phyloP scores from a whole-genome alignment of 179 eudicot genomes.

The Gypsophila paniculata region DNA sequence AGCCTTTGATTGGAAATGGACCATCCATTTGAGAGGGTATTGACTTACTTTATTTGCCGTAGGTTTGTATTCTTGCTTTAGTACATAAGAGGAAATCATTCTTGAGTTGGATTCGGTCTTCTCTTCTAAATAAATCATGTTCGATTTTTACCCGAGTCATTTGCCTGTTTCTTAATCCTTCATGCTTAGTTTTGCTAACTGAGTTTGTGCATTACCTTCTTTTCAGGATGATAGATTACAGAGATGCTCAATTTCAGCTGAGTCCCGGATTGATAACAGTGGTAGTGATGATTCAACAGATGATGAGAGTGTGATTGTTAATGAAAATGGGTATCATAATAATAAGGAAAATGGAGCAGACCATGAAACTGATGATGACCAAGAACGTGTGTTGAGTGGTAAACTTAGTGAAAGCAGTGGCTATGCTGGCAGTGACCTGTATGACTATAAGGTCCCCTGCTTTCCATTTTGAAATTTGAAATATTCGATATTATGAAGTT shows the following conservation, averaged over 20 bases:
- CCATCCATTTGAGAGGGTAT: background rate
- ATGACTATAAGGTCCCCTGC: constrained; percentile 76
- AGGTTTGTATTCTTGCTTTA: constrained; percentile 9
- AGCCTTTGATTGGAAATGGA: background rate
- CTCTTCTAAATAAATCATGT: background rate
- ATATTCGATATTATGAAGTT: background rate
- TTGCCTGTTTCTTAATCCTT: constrained; percentile 3
- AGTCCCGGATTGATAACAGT: constrained; percentile 78
- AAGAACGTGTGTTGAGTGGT: constrained; percentile 79
- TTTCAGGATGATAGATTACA: constrained; percentile 82
- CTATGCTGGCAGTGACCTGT: constrained; percentile 85
- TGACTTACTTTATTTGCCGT: background rate
- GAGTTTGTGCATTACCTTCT: constrained; percentile 5
- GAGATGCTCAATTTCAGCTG: constrained; percentile 94
- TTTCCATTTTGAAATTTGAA: background rate
- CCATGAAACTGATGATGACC: constrained; percentile 70
- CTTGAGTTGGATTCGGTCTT: background rate
- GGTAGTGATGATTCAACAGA: constrained; percentile 80
- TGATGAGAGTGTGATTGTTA: constrained; percentile 55
- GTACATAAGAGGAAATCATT: background rate
- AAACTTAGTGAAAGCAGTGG: constrained; percentile 93
- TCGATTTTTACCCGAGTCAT: background rate
- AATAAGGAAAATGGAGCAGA: constrained; percentile 76
- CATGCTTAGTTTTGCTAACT: constrained; percentile 13
- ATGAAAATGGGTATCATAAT: constrained; percentile 75